phyloP scores from a whole-genome alignment of 2,329 filamentous ascomycete species.

The Xylariaceae sp. region DNA sequence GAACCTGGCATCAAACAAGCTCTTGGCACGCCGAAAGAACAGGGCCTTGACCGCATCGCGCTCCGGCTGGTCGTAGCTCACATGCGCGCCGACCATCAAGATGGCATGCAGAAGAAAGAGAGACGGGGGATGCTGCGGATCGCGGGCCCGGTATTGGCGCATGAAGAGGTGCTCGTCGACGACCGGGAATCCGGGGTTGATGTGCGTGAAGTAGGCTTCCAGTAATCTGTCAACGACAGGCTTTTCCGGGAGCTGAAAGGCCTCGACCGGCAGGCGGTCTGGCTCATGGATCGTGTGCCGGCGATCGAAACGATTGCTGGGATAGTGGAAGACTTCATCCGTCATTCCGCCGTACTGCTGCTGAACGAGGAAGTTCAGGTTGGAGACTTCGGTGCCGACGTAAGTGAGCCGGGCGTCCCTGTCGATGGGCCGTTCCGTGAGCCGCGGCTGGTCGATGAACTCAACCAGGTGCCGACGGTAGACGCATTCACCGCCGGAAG shows the following conservation, averaged over 20 bases:
- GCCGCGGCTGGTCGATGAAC: constrained; percentile 44
- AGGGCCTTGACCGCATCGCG: constrained; percentile 40
- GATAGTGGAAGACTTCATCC: constrained; percentile 30
- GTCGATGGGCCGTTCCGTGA: constrained; percentile 41
- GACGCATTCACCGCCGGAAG: background rate
- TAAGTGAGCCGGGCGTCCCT: constrained; percentile 46
- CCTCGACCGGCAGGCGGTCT: constrained; percentile 37
- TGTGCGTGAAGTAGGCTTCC: constrained; percentile 43
- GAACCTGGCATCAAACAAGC: constrained; percentile 47
- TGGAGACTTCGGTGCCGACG: constrained; percentile 52
- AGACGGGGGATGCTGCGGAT: constrained; percentile 39
- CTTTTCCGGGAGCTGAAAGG: constrained; percentile 44
- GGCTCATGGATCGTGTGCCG: constrained; percentile 30
- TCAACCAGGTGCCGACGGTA: constrained; percentile 41
- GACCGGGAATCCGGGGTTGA: constrained; percentile 49
- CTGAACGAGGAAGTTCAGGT: constrained; percentile 50
- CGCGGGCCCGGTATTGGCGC: constrained; percentile 41
- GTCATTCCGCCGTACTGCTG: constrained; percentile 33
- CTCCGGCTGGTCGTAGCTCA: constrained; percentile 32
- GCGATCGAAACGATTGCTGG: constrained; percentile 35
- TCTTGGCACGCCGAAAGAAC: constrained; percentile 50
- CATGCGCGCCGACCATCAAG: constrained; percentile 48
- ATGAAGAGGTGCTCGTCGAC: constrained; percentile 49
- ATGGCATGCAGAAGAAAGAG: constrained; percentile 47
- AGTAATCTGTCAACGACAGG: constrained; percentile 45